A percentile compares a stretch with the other conserved stretches of the same genome.
Evolutionary conservation across 306 rosid species (phyloP).

Genomic region (Senna siamea): DNA sequence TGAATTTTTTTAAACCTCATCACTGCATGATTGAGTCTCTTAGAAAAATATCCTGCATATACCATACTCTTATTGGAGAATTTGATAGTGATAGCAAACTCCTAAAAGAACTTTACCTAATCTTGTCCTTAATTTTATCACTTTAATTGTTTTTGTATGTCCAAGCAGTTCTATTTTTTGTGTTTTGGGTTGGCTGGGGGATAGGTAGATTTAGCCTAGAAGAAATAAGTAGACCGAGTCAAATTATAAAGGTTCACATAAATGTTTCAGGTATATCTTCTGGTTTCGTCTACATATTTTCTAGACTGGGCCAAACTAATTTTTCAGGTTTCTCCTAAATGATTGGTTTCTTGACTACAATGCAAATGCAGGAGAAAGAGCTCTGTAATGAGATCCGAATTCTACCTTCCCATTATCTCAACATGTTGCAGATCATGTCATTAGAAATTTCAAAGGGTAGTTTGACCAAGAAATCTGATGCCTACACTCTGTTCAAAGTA

Average conservation of each 20-base stretch:
- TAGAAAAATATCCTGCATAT: neutral
- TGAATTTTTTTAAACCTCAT: neutral
- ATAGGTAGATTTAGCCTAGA: neutral
- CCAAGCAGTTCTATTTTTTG: neutral
- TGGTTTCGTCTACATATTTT: too few species aligned
- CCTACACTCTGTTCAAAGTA: constrained; percentile 64
- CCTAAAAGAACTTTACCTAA: neutral
- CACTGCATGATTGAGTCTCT: neutral
- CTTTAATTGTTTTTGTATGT: constrained; percentile 1
- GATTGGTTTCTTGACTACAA: constrained; percentile 31
- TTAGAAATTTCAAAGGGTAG: constrained; percentile 63
- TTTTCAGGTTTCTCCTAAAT: neutral
- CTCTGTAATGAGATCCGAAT: constrained; percentile 75
- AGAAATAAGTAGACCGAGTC: too few species aligned
- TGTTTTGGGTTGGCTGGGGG: neutral
- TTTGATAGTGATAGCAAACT: neutral
- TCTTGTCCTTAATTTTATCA: neutral
- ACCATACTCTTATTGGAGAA: neutral
- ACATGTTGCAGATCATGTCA: constrained; percentile 64
- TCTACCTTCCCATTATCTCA: constrained; percentile 75
- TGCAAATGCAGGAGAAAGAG: constrained; percentile 62
- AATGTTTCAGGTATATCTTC: too few species aligned
- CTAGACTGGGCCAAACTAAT: too few species aligned
- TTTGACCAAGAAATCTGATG: constrained; percentile 67
- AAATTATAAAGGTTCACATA: too few species aligned